Base-by-base conservation (phyloP, 2,329 filamentous ascomycete genomes). In the Botryotinia convoluta region DNA sequence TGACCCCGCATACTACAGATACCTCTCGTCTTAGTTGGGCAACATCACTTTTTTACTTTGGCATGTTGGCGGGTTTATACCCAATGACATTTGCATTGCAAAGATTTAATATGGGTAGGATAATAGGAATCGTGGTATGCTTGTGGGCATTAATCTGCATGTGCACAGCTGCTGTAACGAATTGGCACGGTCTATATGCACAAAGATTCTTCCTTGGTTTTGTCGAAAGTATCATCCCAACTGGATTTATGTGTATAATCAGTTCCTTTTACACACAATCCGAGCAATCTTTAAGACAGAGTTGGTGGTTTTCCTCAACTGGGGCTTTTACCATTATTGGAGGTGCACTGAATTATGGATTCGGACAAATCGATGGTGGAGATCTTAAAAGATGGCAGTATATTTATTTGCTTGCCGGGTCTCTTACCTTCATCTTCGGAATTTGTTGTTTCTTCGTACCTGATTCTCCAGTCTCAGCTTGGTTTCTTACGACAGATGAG, bases 11-110 rank as follows among this genome's bases (percentile, higher is more conserved):
- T 0, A 87, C 86, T 0, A 87, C 87, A 26, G 87, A 92, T 79
- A 94, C 92, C 0, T 86, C 87, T 0, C 87, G 92, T 18, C 86
- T 94, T 42, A 90, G 87, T 76, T 94, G 92, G 92, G 92, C 92
- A 3, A 94, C 91, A 0, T 93, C 91, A 0, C 85, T 93, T 78
- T 94, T 94, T 83, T 94, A 94, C 83, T 93, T 94, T 77, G 92
- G 92, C 54, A 92, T 93, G 91, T 85, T 95, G 3, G 89, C 87
- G 0, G 92, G 92, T 0, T 83, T 92, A 4, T 94, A 93, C 75
- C 92, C 92, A 2, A 89, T 93, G 87, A 91, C 90, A 0, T 93
- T 91, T 74, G 84, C 88, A 0, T 84, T 93, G 1, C 92, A 94
- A 81, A 87, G 88, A 32, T 92, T 93, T 83, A 84, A 89, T 74